Base-by-base conservation (phyloP, 768 basidiomycete genomes). In the Amylocystis lapponica region DNA sequence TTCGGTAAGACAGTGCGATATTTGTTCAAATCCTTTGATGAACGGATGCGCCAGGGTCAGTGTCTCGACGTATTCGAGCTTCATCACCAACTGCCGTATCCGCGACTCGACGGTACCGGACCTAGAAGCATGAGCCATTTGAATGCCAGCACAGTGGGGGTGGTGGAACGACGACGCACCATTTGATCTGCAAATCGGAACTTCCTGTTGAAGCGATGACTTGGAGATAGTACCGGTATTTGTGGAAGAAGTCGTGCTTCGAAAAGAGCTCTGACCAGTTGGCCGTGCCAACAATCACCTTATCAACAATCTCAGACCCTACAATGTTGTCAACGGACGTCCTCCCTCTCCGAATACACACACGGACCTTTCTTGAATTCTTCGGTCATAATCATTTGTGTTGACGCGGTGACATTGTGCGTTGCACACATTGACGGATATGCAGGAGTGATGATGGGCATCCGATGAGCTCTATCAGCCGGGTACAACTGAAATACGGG, bases 391-490 rank as follows among this genome's bases (percentile, higher is more conserved):
- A 99, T 88, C 74, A 86, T 83, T 66, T 96, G 91, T 4, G 95
- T 98, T 8, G 93, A 96, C 32, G 80, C 78, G 39, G 92, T 93
- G 47, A 98, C 94, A 56, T 98, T 99, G 68, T 99, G 96, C 14
- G 96, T 99, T 20, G 95, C 81, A 63, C 95, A 98, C 95, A 99
- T 99, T 5, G 95, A 84, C 35, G 96, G 96, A 65, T 97, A 99
- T 10, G 96, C 94, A 3, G 96, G 96, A 2, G 96, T 99, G 55
- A 99, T 98, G 57, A 99, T 97, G 11, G 96, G 96, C 96, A 98
- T 98, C 52, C 91, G 78, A 66, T 99, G 96, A n/a, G 88, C 78
- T 45, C 88, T 76, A 63, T 97, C 93, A 47, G 79, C 79, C 4
- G 92, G 92, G 62, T 95, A 97, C 42, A 96, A 63, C 87, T 94